These are phyloP conservation scores for Phyllosticta paracitricarpa DNA, from an alignment of 2,329 filamentous ascomycete genomes.

Conservation along the genomic window DNA sequence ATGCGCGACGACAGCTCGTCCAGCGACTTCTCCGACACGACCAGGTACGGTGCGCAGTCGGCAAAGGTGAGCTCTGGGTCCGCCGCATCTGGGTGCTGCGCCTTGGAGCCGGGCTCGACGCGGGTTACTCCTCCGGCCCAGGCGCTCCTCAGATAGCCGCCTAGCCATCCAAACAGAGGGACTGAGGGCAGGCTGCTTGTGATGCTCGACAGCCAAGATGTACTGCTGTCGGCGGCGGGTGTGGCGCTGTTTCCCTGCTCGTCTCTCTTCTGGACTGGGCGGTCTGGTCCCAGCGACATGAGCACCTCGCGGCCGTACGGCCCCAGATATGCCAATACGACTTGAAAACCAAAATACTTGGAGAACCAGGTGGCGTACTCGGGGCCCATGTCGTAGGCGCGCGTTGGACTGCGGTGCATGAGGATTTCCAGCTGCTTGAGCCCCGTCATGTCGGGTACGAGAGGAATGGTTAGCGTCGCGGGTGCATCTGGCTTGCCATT, in stretches of 20 bases:
- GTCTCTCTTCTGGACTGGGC: conserved; percentile 8
- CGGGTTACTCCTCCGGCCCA: neutral
- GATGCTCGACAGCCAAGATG: conserved; percentile 25
- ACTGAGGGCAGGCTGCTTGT: conserved; percentile 15
- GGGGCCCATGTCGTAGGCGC: conserved; percentile 33
- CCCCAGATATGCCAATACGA: conserved; percentile 35
- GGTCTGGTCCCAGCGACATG: conserved; percentile 21
- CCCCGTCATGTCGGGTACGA: conserved; percentile 26
- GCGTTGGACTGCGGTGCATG: conserved; percentile 35
- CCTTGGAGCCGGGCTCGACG: conserved; percentile 1
- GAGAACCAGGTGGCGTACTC: conserved; percentile 36
- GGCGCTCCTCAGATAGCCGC: neutral
- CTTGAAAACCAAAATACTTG: conserved; percentile 33
- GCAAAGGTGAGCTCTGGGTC: conserved; percentile 50
- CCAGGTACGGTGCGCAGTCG: conserved; percentile 65
- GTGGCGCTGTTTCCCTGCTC: neutral
- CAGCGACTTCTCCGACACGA: conserved; percentile 63
- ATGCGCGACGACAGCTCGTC: conserved; percentile 47
- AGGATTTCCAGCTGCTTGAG: conserved; percentile 29
- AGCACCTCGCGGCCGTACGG: conserved; percentile 31
- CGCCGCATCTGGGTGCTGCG: conserved; percentile 9
- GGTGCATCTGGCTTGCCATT: conserved; percentile 14
- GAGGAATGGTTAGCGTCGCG: conserved; percentile 28
- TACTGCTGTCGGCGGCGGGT: conserved; percentile 3
- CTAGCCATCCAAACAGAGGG: neutral